A percentile compares a stretch with the other conserved stretches of the same genome.
Evolutionary conservation across 495 filamentous ascomycete genomes (phyloP).

Genomic region (Aspergillus leporis): DNA sequence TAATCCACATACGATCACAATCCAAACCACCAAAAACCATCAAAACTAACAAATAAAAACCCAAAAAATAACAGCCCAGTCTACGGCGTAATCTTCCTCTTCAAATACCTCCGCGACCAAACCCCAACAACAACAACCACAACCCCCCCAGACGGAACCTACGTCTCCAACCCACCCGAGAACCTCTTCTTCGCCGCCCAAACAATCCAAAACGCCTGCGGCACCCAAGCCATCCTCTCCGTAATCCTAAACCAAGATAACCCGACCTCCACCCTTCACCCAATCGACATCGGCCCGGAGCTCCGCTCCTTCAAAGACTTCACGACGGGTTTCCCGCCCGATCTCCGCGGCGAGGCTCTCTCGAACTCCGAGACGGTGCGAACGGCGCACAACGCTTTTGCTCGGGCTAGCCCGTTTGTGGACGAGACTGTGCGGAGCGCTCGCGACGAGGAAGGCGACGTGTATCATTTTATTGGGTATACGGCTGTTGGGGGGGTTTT

Average conservation of each 20-base stretch:
- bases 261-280: slow-evolving; percentile 15
- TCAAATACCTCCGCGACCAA: slow-evolving; percentile 88
- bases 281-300: slow-evolving; percentile 58
- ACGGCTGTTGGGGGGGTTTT: slow-evolving; percentile 73
- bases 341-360: slow-evolving; percentile 68
- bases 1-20: background rate
- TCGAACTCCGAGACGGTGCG: slow-evolving; percentile 80
- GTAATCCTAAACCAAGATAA: slow-evolving; percentile 84
- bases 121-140: slow-evolving; percentile 50
- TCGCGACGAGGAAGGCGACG: slow-evolving; percentile 63
- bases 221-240: slow-evolving; percentile 91
- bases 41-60: slow-evolving; percentile 9
- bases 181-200: slow-evolving; percentile 92
- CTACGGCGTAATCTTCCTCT: slow-evolving; percentile 99
- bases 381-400: slow-evolving; percentile 91
- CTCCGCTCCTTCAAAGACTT: slow-evolving; percentile 88
- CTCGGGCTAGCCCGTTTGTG: slow-evolving; percentile 81
- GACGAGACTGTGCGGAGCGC: slow-evolving; percentile 75
- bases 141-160: slow-evolving; percentile 71
- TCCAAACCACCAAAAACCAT: slow-evolving; percentile 4
- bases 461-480: slow-evolving; percentile 98
- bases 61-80: slow-evolving; percentile 58
- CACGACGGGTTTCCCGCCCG: slow-evolving; percentile 80
- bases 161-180: slow-evolving; percentile 69
- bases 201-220: slow-evolving; percentile 99